Evolutionary conservation across 495 filamentous ascomycete genomes (phyloP), one percentile per base, ranked within the genome.

Genomic region (Aspergillus indologenus): DNA sequence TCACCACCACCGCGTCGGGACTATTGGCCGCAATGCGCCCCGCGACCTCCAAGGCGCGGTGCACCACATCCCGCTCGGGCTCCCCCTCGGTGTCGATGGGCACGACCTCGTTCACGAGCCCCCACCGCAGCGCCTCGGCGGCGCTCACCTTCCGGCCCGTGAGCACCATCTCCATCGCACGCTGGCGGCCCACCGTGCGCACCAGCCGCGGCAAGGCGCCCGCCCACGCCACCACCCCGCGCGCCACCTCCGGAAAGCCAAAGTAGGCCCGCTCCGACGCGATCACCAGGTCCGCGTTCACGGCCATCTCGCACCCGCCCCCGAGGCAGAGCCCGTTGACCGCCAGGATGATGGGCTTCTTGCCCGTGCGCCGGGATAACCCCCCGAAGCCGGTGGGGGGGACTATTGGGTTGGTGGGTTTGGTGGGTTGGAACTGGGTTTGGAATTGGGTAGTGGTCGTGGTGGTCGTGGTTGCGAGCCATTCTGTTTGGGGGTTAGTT

Each of bases 151-250:
- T 74, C 61, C 86, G 73, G 18, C 89, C 90, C 42, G 83, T 87
- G 31, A 92, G 68, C 45, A 81, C 89, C 76, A 92, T 80, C 78
- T 92, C 90, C 75, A 85, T 84, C 9, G 90, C 88, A 43, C 89
- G 75, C 76, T 88, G 88, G 57, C 78, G 68, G 3, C 90, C 89
- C 14, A 90, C 72, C 3, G 79, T 87, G 19, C 84, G 71, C 21
- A 87, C 74, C n/a, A 95, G 68, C 23, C 91, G 80, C 3, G 90
- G 87, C 62, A 96, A 70, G 14, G 83, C 87, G 1, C 90, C 90
- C 3, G 88, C 88, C 12, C 89, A 66, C 15, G 90, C 84, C 46
- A 86, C 83, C 12, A 94, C 85, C 3, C 90, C 90, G 22, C 87
- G 78, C 65, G 81, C 83, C 3, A 85, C 86, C 72, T 92, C 90